These are phyloP conservation scores for Talaromyces amestolkiae DNA, from an alignment of 2,329 filamentous ascomycete species.

Conservation along the genomic window DNA sequence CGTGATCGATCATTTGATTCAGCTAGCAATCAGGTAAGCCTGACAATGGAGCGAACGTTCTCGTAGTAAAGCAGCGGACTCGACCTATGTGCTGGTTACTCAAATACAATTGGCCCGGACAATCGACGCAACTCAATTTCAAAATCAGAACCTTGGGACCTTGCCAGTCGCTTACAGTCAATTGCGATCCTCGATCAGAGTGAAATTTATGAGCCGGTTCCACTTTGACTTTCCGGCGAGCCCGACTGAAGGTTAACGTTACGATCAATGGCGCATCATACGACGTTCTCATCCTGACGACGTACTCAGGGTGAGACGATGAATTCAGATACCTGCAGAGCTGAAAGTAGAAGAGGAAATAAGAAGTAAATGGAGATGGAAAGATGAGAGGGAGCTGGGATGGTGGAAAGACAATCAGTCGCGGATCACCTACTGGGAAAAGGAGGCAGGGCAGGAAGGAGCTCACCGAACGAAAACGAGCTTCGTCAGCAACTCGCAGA, in stretches of 20 bases:
- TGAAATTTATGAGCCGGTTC: background rate
- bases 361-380: background rate
- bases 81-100: no score
- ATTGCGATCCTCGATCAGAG: background rate
- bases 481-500: no score
- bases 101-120: conserved; percentile 13
- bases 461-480: background rate
- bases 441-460: background rate
- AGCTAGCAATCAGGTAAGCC: background rate
- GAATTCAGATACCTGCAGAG: background rate
- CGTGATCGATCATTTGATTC: background rate
- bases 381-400: background rate
- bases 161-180: background rate
- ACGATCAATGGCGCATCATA: background rate
- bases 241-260: conserved; percentile 5
- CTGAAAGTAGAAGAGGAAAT: background rate
- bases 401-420: background rate
- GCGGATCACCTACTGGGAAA: background rate
- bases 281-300: no score
- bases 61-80: background rate
- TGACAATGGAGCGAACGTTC: background rate
- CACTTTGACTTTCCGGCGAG: conserved; percentile 13
- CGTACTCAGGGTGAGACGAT: background rate
- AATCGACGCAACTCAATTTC: background rate
- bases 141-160: background rate